Percentiles rank a stretch among this genome's conserved stretches.
These are phyloP conservation scores for Samsoniella hepiali DNA, from an alignment of 2,329 filamentous ascomycete species.

Conservation along the genomic window DNA sequence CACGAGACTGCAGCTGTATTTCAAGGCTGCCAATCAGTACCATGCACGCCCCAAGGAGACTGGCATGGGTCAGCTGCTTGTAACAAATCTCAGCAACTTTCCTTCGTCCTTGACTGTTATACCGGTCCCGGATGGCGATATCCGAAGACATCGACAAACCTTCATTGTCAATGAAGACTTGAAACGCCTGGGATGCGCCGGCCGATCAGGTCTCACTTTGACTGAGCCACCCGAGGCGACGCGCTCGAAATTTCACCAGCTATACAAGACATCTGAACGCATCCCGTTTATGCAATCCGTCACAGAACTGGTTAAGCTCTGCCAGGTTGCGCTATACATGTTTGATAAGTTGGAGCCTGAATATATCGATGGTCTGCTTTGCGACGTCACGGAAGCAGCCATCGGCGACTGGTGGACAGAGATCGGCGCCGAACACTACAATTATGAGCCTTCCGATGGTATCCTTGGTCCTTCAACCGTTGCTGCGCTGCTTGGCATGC, in stretches of 20 bases:
- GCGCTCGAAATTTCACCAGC: constrained; percentile 84
- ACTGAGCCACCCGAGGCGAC: constrained; percentile 75
- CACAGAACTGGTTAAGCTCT: constrained; percentile 84
- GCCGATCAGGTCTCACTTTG: constrained; percentile 79
- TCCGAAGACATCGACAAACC: constrained; percentile 71
- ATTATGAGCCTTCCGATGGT: constrained; percentile 87
- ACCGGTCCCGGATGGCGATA: constrained; percentile 79
- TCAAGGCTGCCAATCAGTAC: constrained; percentile 79
- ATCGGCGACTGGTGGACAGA: constrained; percentile 96
- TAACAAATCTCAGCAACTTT: constrained; percentile 90
- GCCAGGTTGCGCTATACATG: constrained; percentile 81
- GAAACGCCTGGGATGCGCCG: constrained; percentile 88
- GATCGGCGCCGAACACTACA: constrained; percentile 87
- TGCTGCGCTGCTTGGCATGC: constrained; percentile 77
- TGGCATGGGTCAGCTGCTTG: constrained; percentile 78
- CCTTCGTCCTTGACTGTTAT: constrained; percentile 93
- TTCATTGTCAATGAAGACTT: constrained; percentile 95
- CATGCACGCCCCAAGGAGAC: constrained; percentile 84
- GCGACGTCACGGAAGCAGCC: constrained; percentile 86
- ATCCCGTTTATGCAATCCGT: constrained; percentile 76
- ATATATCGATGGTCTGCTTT: constrained; percentile 88
- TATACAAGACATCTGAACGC: constrained; percentile 83
- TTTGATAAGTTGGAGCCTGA: constrained; percentile 85
- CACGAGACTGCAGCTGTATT: constrained; percentile 73
- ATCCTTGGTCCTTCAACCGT: constrained; percentile 91